phyloP scores from a whole-genome alignment of 768 basidiomycete species.

The Hygrophorus pudorinus region DNA sequence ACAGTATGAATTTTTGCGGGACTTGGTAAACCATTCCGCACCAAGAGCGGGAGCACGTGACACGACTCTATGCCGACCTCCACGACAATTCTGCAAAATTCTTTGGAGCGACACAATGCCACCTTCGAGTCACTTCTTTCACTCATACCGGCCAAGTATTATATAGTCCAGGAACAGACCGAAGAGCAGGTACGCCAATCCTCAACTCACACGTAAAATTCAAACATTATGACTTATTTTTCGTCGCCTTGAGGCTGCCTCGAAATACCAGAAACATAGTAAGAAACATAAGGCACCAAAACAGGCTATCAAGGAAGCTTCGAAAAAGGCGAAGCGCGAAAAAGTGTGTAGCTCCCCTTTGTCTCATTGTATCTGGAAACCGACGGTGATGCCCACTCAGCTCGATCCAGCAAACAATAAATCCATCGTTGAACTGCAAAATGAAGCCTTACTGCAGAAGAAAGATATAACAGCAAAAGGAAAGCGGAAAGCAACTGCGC shows the following conservation, averaged over 20 bases:
- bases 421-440: conserved; percentile 59
- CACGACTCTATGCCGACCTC: conserved; percentile 36
- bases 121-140: conserved; percentile 76
- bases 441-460: conserved; percentile 29
- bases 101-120: conserved; percentile 77
- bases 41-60: not conserved
- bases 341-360: conserved; percentile 43
- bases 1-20: conserved; percentile 68
- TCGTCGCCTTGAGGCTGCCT: conserved; percentile 37
- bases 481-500: conserved; percentile 35
- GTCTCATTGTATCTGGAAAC: not conserved
- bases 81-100: conserved; percentile 37
- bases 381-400: conserved; percentile 27
- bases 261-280: conserved; percentile 79
- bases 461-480: conserved; percentile 27
- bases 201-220: not conserved
- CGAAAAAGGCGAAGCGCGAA: conserved; percentile 79
- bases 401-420: conserved; percentile 91
- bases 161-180: conserved; percentile 57
- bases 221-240: conserved; percentile 3
- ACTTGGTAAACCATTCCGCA: conserved; percentile 30
- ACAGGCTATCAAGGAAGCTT: conserved; percentile 80
- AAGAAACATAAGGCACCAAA: conserved; percentile 78
- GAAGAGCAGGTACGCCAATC: conserved; percentile 50
- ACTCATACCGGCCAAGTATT: conserved; percentile 86